These are phyloP conservation scores for Anthoceros angustus DNA, from an alignment of 225 moss, liverwort and hornwort genomes.

Conservation along the genomic window DNA sequence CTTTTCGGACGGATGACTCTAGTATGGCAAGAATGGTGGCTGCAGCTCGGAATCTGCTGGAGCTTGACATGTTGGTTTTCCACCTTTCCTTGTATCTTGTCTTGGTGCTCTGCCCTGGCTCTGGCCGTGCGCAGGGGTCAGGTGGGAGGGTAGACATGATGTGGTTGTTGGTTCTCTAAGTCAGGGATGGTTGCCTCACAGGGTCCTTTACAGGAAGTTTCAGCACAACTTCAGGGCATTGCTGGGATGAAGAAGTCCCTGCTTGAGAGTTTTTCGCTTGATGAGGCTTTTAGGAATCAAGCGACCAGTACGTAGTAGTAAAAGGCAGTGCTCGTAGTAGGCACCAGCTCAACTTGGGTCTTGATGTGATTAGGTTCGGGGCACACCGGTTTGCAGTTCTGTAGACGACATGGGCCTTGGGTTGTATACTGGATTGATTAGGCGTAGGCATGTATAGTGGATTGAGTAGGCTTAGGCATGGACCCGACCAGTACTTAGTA, in stretches of 20 bases:
- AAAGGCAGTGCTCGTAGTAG: too few species aligned
- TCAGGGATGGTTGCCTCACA: constrained; percentile 1
- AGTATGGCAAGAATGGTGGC: constrained; percentile 64
- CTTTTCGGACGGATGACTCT: constrained; percentile 65
- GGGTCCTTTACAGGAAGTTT: constrained; percentile 2
- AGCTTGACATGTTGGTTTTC: constrained; percentile 76
- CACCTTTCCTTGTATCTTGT: constrained; percentile 2
- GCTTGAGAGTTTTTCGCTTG: background rate
- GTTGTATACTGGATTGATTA: too few species aligned
- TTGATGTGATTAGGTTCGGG: too few species aligned
- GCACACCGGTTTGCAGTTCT: too few species aligned
- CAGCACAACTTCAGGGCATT: background rate
- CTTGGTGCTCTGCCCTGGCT: constrained; percentile 5
- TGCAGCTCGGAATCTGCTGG: constrained; percentile 50
- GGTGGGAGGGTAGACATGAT: background rate
- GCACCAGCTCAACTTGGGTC: too few species aligned
- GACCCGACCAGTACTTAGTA: too few species aligned
- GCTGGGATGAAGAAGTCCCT: background rate
- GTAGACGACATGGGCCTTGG: too few species aligned
- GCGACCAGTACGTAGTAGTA: too few species aligned
- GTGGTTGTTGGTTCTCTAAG: background rate
- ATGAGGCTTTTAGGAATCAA: too few species aligned
- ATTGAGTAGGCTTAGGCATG: too few species aligned
- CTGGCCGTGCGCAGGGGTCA: background rate
- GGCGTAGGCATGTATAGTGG: too few species aligned